These are phyloP conservation scores for Macadamia integrifolia DNA, from an alignment of 164 flowering plant species.

Conservation along the genomic window DNA sequence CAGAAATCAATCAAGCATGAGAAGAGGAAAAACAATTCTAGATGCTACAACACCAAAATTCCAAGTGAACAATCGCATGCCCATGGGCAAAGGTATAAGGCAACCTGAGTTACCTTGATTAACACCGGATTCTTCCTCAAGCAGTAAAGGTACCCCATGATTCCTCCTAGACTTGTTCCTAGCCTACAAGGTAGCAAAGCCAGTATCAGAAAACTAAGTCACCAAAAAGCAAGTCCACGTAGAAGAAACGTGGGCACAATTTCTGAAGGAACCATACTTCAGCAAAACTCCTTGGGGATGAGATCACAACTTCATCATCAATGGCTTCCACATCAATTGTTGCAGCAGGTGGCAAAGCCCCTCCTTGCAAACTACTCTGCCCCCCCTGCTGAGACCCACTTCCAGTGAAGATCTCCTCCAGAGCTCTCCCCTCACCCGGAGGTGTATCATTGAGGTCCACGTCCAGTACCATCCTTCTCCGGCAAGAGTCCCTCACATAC, in stretches of 20 bases:
- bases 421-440: constrained; percentile 16
- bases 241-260: neutral
- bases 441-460: constrained; percentile 41
- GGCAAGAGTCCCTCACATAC: constrained; percentile 12
- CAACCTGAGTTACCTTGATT: constrained; percentile 3
- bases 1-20: too few relatives aligned
- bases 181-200: constrained; percentile 29
- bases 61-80: too few relatives aligned
- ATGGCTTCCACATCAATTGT: constrained; percentile 55
- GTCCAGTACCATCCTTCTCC: constrained; percentile 30
- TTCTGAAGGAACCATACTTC: constrained; percentile 26
- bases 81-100: neutral
- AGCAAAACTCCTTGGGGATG: constrained; percentile 55
- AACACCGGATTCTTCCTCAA: constrained; percentile 35
- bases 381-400: neutral
- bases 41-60: too few relatives aligned
- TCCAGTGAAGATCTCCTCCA: neutral
- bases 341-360: constrained; percentile 18
- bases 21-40: too few relatives aligned
- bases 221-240: neutral
- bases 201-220: neutral
- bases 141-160: constrained; percentile 17
- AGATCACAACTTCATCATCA: constrained; percentile 62
- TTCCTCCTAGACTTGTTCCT: constrained; percentile 43
- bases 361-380: constrained; percentile 28